Conservation (phyloP, 805 yeast genomes). For the Saccharomycodes ludwigii region DNA sequence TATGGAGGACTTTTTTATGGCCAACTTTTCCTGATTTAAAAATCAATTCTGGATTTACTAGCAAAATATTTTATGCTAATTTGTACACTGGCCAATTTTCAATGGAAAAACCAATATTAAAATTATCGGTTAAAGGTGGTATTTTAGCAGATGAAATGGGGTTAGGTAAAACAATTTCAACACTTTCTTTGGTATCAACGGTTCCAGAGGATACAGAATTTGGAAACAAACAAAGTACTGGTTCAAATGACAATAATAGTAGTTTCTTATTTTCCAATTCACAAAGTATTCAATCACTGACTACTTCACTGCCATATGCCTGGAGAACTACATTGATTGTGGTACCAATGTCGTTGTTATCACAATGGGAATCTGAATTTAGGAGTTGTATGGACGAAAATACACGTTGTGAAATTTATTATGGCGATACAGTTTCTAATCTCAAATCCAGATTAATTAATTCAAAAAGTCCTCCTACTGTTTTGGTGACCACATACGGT, state of each 20-base stretch:
- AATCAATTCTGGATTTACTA: too few relatives aligned
- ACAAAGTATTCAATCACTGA: too few relatives aligned
- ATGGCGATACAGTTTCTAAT: conserved; percentile 54
- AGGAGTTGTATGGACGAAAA: conserved; percentile 38
- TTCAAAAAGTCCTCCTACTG: conserved; percentile 41
- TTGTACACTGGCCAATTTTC: conserved; percentile 72
- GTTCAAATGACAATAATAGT: conserved; percentile 2
- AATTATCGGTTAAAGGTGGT: conserved; percentile 61
- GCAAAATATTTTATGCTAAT: conserved; percentile 56
- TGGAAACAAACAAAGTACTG: conserved; percentile 7
- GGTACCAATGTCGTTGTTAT: conserved; percentile 81
- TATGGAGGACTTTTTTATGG: conserved; percentile 76
- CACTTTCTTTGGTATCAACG: conserved; percentile 59
- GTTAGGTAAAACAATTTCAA: conserved; percentile 81
- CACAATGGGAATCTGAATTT: conserved; percentile 86
- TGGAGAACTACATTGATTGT: conserved; percentile 61
- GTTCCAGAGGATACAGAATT: conserved; percentile 38
- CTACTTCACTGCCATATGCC: conserved; percentile 58
- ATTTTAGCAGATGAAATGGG: conserved; percentile 97
- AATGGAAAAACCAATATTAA: conserved; percentile 50
- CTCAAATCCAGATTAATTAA: conserved; percentile 33
- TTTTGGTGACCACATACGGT: conserved; percentile 79
- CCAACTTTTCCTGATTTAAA: too few relatives aligned
- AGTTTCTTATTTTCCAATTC: neutral
- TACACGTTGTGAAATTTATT: conserved; percentile 49